Evolutionary conservation across 1,139 yeast genomes (phyloP).

Genomic region (Taphrina populina): DNA sequence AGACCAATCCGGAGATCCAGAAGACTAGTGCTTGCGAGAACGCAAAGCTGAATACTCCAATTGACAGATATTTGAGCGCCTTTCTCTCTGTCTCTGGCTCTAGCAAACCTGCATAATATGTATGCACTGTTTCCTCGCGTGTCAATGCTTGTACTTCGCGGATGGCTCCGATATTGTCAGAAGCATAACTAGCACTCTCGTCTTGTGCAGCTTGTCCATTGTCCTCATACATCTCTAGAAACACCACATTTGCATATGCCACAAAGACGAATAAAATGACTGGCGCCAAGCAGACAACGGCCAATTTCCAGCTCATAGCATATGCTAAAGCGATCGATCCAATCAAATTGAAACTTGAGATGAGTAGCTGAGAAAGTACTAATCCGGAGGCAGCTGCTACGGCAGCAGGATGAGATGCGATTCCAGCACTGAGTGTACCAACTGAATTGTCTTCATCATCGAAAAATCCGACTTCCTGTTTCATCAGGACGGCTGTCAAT

Average conservation of each 20-base stretch:
- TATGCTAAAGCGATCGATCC: constrained; percentile 72
- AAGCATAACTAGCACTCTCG: constrained; percentile 53
- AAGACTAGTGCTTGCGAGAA: constrained; percentile 41
- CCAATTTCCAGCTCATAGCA: constrained; percentile 65
- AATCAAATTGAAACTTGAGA: constrained; percentile 50
- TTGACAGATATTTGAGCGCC: constrained; percentile 54
- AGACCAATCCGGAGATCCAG: constrained; percentile 41
- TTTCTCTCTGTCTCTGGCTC: constrained; percentile 51
- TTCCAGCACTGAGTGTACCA: constrained; percentile 55
- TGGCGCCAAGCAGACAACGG: constrained; percentile 55
- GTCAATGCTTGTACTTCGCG: constrained; percentile 57
- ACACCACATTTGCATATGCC: constrained; percentile 77
- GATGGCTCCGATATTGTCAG: constrained; percentile 52
- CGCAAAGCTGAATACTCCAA: constrained; percentile 48
- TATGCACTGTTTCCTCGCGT: constrained; percentile 55
- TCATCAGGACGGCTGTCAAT: constrained; percentile 53
- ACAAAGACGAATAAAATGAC: constrained; percentile 66
- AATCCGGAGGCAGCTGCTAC: constrained; percentile 53
- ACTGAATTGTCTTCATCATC: constrained; percentile 57
- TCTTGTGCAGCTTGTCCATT: constrained; percentile 49
- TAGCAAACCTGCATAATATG: constrained; percentile 54
- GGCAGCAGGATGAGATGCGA: constrained; percentile 59
- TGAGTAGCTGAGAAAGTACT: constrained; percentile 39
- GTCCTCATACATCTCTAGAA: constrained; percentile 67
- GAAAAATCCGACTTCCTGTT: constrained; percentile 55